phyloP scores from a whole-genome alignment of 176 grass and related monocot species.

The maize (Zea mays) region DNA sequence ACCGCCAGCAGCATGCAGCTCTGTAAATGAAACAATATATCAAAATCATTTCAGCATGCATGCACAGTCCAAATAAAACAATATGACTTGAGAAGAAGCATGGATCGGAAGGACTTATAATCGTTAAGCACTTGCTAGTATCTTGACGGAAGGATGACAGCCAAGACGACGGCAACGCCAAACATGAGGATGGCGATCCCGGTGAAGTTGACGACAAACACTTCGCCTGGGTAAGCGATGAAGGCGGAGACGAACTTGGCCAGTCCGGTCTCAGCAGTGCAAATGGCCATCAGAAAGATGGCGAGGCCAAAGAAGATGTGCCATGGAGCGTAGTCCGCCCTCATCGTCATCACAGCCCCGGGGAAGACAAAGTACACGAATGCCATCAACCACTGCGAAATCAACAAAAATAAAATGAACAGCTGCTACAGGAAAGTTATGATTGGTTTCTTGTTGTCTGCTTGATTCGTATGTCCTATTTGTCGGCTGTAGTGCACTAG shows the following conservation, averaged over 20 bases:
- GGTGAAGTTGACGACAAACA: conserved; percentile 41
- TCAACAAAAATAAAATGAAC: neutral
- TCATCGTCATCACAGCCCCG: conserved; percentile 42
- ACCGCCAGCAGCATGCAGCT: neutral
- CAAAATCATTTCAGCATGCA: neutral
- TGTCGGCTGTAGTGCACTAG: neutral
- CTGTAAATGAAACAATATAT: conserved; percentile 4
- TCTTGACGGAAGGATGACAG: conserved; percentile 44
- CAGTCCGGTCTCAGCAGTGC: conserved; percentile 43
- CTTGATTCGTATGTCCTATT: neutral
- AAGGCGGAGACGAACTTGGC: neutral
- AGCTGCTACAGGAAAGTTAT: neutral
- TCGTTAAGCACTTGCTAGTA: conserved; percentile 9
- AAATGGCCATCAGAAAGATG: conserved; percentile 57
- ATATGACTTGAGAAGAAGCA: neutral
- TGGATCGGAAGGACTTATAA: neutral
- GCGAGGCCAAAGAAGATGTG: conserved; percentile 56
- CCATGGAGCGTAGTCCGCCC: conserved; percentile 56
- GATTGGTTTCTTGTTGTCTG: neutral
- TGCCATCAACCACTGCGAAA: conserved; percentile 47
- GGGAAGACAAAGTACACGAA: conserved; percentile 59
- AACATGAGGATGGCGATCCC: conserved; percentile 48
- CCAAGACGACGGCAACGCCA: conserved; percentile 27
- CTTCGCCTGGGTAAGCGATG: conserved; percentile 1
- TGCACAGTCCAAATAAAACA: neutral